Base-by-base conservation (phyloP, 2,329 filamentous ascomycete species). In the Botrytis deweyae region DNA sequence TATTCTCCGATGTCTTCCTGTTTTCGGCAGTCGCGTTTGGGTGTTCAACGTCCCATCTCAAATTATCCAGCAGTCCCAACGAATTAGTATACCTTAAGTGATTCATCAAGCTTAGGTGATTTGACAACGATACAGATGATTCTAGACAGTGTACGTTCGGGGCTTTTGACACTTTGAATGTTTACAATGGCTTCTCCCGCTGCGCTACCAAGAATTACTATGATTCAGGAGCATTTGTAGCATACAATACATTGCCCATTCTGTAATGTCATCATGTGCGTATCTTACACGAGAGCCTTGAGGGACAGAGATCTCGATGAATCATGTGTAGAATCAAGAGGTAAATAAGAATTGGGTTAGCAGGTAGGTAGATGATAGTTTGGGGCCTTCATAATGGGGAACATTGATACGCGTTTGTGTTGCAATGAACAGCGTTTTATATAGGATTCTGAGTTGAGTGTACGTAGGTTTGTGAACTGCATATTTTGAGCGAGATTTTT, bases 61-160 rank as follows among this genome's bases (percentile, higher is more conserved):
- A 84, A 84, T 7, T 46, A 75, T 6, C 79, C 81, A 46, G 73
- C 79, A 75, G 82, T 82, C 16, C 44, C n/a, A n/a, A 20, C 38
- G 7, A 42, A 38, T 74, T 80, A 79, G 3, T 79, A 76, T 20
- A 46, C 16, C 12, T 18, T 49, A 16, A 65, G 12, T 14, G 38
- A 7, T 10, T 5, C 8, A 5, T 20, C 29, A 22, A 68, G 16
- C 20, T 36, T 61, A 10, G 67, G 46, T 61, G 70, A 75, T 29
- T 72, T 72, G 7, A 40, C 42, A 3, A 67, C 46, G 12, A 76
- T 36, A 18, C 75, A 74, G 4, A 76, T 22, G 29, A 76, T 25
- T 9, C 62, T 49, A 12, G 38, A 14, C 6, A 72, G 67, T 2
- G 46, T 59, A 6, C 75, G 72, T 0, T 83, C 84, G 0, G 83